A percentile compares a stretch with the other conserved stretches of the same genome.
phyloP scores from a whole-genome alignment of 1,284 basidiomycete species.

The Ganoderma resinaceum region DNA sequence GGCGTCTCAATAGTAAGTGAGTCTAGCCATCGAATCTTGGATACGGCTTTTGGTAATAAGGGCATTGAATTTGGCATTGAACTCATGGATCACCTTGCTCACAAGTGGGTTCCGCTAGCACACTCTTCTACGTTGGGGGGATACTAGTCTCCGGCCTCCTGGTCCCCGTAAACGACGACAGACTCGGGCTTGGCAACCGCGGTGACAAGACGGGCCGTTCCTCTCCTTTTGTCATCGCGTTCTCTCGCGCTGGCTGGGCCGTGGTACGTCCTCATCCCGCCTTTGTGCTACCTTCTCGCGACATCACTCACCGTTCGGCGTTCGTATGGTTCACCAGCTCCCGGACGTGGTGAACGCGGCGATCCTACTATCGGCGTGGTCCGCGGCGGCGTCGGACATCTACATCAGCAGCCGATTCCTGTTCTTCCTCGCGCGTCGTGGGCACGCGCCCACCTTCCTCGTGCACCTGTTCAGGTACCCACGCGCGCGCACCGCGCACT shows the following conservation, averaged over 20 bases:
- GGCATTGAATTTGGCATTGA: too few species aligned
- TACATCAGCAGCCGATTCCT: slow-evolving; percentile 59
- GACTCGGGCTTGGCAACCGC: slow-evolving; percentile 38
- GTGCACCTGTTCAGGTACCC: slow-evolving; percentile 35
- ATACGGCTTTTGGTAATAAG: too few species aligned
- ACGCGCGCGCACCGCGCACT: background rate
- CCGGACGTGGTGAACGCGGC: slow-evolving; percentile 54
- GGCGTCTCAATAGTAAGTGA: too few species aligned
- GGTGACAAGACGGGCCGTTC: slow-evolving; percentile 45
- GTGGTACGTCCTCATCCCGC: slow-evolving; percentile 32
- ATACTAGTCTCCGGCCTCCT: slow-evolving; percentile 58
- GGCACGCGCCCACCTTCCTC: slow-evolving; percentile 50
- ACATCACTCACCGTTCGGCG: too few species aligned
- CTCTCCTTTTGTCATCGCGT: slow-evolving; percentile 59
- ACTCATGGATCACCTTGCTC: background rate
- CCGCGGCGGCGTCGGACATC: slow-evolving; percentile 58
- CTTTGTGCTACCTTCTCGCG: background rate
- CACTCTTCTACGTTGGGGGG: slow-evolving; percentile 39
- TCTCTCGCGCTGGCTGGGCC: slow-evolving; percentile 49
- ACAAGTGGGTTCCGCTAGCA: slow-evolving; percentile 21
- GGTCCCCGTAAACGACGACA: slow-evolving; percentile 50
- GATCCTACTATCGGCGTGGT: slow-evolving; percentile 57
- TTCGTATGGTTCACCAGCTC: slow-evolving; percentile 41
- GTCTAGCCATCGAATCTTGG: too few species aligned
- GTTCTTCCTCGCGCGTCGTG: slow-evolving; percentile 54